These are phyloP conservation scores for Garcia nutans DNA, from an alignment of 345 rosid species.

Conservation along the genomic window DNA sequence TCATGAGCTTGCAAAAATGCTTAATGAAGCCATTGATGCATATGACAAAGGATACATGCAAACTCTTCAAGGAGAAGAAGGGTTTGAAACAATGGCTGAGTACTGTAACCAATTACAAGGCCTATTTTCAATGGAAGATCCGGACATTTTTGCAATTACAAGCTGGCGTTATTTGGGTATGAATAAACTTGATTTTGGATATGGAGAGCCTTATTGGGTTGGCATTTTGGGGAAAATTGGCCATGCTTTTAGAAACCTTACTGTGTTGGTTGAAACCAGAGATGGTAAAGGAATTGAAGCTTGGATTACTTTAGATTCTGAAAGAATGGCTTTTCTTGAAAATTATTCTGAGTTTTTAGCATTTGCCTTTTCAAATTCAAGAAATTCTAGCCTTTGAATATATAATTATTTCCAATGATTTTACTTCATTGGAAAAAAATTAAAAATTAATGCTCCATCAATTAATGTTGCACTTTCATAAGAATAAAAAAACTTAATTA, in stretches of 20 bases:
- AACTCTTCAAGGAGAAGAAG: slow-evolving; percentile 20
- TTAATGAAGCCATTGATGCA: neutral
- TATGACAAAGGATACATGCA: slow-evolving; percentile 14
- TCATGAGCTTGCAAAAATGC: neutral
- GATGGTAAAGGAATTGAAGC: slow-evolving; percentile 28
- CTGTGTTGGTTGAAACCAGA: slow-evolving; percentile 10
- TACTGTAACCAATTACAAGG: slow-evolving; percentile 18
- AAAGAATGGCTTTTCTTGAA: slow-evolving; percentile 13
- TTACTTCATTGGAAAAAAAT: too few species aligned
- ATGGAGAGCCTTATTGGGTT: slow-evolving; percentile 26
- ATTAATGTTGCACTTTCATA: too few species aligned
- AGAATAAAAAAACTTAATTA: too few species aligned
- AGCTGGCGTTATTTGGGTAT: slow-evolving; percentile 14
- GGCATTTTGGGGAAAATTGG: slow-evolving; percentile 20
- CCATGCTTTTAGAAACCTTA: slow-evolving; percentile 14
- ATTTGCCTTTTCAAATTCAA: slow-evolving; percentile 26
- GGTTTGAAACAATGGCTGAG: slow-evolving; percentile 17
- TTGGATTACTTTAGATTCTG: slow-evolving; percentile 23
- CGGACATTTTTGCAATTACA: slow-evolving; percentile 22
- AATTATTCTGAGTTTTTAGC: slow-evolving; percentile 23
- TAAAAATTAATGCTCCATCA: too few species aligned
- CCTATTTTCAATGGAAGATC: slow-evolving; percentile 18
- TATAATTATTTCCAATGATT: too few species aligned
- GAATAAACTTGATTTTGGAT: slow-evolving; percentile 16
- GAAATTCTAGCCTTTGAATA: slow-evolving; percentile 15